Percentiles rank a stretch among this genome's conserved stretches.
Conservation (phyloP, 169 alveolate genomes). For the Plasmodium cynomolgi region DNA sequence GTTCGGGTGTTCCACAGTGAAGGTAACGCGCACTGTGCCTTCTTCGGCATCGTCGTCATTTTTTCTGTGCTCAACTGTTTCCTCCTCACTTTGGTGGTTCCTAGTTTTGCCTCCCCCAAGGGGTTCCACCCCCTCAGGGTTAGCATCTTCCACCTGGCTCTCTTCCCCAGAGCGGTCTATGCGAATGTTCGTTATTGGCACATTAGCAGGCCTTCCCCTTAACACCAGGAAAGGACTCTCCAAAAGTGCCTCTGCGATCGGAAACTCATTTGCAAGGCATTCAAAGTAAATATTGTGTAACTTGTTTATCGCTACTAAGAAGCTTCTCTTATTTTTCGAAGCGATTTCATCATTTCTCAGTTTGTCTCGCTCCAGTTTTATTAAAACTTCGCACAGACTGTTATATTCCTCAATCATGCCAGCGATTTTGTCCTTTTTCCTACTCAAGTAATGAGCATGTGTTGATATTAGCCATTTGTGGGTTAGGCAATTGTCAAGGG, state of each 20-base stretch:
- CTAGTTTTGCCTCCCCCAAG: too few relatives aligned
- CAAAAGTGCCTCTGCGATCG: background rate
- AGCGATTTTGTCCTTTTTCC: constrained; percentile 19
- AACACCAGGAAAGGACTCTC: constrained; percentile 43
- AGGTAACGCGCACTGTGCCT: background rate
- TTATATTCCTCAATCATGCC: constrained; percentile 19
- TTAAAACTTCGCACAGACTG: constrained; percentile 29
- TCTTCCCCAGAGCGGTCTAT: background rate
- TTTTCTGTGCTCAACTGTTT: background rate
- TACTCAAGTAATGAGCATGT: constrained; percentile 19
- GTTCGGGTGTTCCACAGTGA: background rate
- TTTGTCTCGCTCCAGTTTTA: constrained; percentile 46
- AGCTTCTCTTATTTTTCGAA: constrained; percentile 26
- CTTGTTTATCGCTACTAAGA: constrained; percentile 34
- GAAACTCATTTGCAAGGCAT: background rate
- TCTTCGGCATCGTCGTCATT: background rate
- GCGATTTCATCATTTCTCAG: constrained; percentile 58
- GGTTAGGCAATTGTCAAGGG: background rate
- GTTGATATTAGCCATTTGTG: constrained; percentile 37
- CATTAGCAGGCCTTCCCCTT: constrained; percentile 1
- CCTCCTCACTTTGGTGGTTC: background rate
- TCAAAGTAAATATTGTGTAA: constrained; percentile 39
- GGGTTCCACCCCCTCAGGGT: background rate
- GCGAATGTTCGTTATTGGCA: constrained; percentile 1
- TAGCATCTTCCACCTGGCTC: background rate